A percentile compares a stretch with the other conserved stretches of the same genome.
Evolutionary conservation across 2,329 filamentous ascomycete genomes (phyloP).

Genomic region (Talaromyces sp.): DNA sequence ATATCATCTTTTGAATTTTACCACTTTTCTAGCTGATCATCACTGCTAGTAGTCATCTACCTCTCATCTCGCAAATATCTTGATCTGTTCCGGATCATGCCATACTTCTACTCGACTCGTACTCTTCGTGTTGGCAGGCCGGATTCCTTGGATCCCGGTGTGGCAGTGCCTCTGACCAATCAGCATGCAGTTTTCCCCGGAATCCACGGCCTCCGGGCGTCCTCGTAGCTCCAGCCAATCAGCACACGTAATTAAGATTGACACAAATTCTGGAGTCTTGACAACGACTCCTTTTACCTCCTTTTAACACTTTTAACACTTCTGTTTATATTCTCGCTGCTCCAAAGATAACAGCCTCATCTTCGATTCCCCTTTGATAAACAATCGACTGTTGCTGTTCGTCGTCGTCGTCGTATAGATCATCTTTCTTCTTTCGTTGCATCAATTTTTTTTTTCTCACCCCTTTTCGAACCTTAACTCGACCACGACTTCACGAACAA

Average conservation of each 20-base stretch:
- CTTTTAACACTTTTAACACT: background rate
- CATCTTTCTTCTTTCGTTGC: background rate
- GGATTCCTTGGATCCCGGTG: conserved; percentile 12
- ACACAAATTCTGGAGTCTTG: conserved; percentile 6
- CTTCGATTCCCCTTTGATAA: background rate
- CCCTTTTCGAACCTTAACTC: conserved; percentile 5
- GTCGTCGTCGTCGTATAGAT: background rate
- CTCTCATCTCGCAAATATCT: background rate
- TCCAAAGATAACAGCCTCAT: background rate
- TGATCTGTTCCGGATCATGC: background rate
- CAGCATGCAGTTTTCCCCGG: background rate
- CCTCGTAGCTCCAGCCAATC: background rate
- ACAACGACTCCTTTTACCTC: conserved; percentile 1
- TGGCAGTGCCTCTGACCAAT: conserved; percentile 1
- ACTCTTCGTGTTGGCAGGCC: background rate
- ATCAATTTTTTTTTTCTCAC: conserved; percentile 19
- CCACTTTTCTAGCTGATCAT: background rate
- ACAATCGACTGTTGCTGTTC: background rate
- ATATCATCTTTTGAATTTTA: background rate
- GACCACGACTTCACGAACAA: conserved; percentile 16
- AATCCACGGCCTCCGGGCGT: conserved; percentile 9
- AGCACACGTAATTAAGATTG: background rate
- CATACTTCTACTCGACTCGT: background rate
- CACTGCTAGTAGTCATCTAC: background rate
- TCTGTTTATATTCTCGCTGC: background rate